phyloP scores from a whole-genome alignment of 345 rosid species.

The Microcos paniculata region DNA sequence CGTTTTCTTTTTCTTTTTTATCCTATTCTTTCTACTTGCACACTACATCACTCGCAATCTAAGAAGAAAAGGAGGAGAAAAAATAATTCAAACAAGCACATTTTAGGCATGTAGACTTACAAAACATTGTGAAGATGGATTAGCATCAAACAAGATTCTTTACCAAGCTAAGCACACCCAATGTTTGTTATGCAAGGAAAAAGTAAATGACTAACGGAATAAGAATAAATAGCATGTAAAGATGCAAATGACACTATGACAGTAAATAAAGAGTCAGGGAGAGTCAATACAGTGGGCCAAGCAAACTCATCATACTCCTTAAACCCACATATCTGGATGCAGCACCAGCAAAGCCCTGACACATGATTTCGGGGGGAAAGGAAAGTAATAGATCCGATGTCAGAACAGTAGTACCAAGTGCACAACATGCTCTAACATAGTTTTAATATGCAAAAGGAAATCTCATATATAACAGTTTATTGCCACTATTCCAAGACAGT shows the following conservation, averaged over 20 bases:
- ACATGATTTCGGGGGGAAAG: not conserved
- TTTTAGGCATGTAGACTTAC: not conserved
- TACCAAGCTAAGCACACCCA: not conserved
- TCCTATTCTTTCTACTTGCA: too few relatives aligned
- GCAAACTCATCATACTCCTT: conserved; percentile 64
- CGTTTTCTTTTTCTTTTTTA: too few relatives aligned
- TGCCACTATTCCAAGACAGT: not conserved
- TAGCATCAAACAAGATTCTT: not conserved
- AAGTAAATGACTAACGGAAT: not conserved
- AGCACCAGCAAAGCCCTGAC: conserved; percentile 86
- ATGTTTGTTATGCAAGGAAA: not conserved
- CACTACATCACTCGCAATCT: too few relatives aligned
- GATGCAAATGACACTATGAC: conserved; percentile 10
- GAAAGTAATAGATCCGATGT: not conserved
- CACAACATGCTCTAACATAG: not conserved
- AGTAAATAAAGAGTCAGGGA: conserved; percentile 1
- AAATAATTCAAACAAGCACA: not conserved
- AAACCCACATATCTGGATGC: conserved; percentile 88
- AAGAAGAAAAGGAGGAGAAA: too few relatives aligned
- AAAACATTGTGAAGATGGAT: not conserved
- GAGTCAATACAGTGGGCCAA: conserved; percentile 74
- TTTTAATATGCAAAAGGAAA: not conserved
- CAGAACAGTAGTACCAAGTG: not conserved
- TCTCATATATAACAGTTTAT: not conserved
- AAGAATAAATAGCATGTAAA: not conserved